Evolutionary conservation across 129 eudicot species (phyloP).

Genomic region (Erigeron canadensis): DNA sequence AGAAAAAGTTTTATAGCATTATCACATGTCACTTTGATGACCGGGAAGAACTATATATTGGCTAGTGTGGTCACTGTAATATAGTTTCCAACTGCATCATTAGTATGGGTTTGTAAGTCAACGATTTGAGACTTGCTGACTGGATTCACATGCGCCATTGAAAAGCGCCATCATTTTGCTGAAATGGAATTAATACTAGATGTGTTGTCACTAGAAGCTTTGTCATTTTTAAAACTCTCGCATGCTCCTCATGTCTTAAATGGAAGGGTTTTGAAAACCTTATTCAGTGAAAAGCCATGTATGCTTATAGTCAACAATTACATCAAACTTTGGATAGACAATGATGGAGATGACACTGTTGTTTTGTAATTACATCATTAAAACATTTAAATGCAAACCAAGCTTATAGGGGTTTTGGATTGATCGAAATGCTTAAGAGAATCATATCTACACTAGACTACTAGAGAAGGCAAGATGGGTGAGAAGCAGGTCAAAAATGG

Average conservation of each 20-base stretch:
- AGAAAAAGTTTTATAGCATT: not conserved
- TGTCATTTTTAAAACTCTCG: too few relatives aligned
- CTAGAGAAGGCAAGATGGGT: too few relatives aligned
- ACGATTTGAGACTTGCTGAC: too few relatives aligned
- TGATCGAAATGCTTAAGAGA: constrained; percentile 12
- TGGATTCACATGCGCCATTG: too few relatives aligned
- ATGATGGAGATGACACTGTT: not conserved
- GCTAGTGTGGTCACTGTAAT: not conserved
- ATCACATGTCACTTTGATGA: not conserved
- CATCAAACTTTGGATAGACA: constrained; percentile 11
- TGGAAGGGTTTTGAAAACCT: constrained; percentile 1
- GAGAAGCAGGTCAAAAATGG: too few relatives aligned
- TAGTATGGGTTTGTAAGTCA: too few relatives aligned
- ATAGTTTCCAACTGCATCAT: not conserved
- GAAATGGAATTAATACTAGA: too few relatives aligned
- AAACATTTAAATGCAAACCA: not conserved
- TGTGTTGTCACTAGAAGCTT: too few relatives aligned
- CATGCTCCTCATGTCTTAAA: not conserved
- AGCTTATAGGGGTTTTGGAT: not conserved
- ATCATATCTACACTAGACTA: not conserved
- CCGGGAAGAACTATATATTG: not conserved
- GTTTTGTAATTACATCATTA: not conserved
- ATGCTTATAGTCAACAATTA: not conserved
- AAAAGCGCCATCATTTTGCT: too few relatives aligned
- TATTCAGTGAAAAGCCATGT: constrained; percentile 12